These are phyloP conservation scores for Gorgonomyces haynaldii DNA, from an alignment of 192 early-diverging fungal species.

Conservation along the genomic window DNA sequence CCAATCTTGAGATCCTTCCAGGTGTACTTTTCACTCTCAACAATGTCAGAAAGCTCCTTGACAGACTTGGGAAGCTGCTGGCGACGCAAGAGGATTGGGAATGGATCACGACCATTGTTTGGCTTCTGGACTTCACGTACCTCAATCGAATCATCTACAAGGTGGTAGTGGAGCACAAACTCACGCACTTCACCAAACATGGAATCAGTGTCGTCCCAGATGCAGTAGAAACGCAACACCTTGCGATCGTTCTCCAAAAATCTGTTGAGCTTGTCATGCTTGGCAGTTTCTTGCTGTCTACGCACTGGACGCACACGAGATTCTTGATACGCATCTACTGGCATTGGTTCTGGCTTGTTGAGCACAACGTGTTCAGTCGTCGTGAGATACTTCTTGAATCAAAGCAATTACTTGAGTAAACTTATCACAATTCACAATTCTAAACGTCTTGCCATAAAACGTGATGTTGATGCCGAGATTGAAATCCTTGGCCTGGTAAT, in stretches of 20 bases:
- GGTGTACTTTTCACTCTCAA: constrained; percentile 39
- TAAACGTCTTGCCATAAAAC: constrained; percentile 53
- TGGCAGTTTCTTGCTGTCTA: constrained; percentile 8
- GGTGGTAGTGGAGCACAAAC: constrained; percentile 55
- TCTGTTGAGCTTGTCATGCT: constrained; percentile 38
- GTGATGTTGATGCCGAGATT: constrained; percentile 45
- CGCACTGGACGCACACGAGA: constrained; percentile 32
- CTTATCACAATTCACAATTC: constrained; percentile 44
- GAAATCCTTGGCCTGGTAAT: constrained; percentile 39
- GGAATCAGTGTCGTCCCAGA: constrained; percentile 49
- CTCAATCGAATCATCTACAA: constrained; percentile 56
- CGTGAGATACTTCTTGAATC: constrained; percentile 35
- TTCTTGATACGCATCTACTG: constrained; percentile 38
- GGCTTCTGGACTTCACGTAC: constrained; percentile 50
- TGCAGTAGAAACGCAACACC: constrained; percentile 51
- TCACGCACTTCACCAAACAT: constrained; percentile 53
- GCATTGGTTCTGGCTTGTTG: constrained; percentile 40
- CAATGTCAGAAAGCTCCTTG: constrained; percentile 32
- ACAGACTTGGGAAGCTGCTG: constrained; percentile 46
- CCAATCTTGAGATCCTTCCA: constrained; percentile 52
- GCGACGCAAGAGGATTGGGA: constrained; percentile 44
- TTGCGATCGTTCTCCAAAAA: constrained; percentile 47
- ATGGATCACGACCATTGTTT: constrained; percentile 50
- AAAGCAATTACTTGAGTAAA: constrained; percentile 39
- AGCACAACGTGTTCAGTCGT: constrained; percentile 39